Percentiles rank a stretch among this genome's conserved stretches.
phyloP scores from a whole-genome alignment of 169 alveolate species.

The Eimeria brunetti region DNA sequence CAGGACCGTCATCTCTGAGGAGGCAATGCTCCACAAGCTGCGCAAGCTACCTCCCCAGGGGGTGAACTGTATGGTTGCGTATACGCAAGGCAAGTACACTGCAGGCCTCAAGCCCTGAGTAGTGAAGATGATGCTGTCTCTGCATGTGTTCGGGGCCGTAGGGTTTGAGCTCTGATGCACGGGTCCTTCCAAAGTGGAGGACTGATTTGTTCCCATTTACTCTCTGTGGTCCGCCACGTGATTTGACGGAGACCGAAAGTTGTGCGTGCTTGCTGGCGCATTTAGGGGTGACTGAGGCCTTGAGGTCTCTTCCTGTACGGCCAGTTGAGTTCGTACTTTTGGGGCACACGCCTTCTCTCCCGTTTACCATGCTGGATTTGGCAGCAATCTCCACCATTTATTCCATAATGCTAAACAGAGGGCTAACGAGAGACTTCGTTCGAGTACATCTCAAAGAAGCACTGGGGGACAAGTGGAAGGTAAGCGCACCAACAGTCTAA shows the following conservation, averaged over 20 bases:
- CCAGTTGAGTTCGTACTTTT: slow-evolving; percentile 48
- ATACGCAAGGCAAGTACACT: slow-evolving; percentile 13
- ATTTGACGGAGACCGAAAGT: not conserved
- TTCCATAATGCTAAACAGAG: slow-evolving; percentile 40
- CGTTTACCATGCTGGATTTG: not conserved
- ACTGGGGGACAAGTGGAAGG: slow-evolving; percentile 54
- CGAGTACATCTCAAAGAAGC: slow-evolving; percentile 19
- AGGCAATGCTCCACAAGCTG: slow-evolving; percentile 19
- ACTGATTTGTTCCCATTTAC: not conserved
- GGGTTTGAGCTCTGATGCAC: not conserved
- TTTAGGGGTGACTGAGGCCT: slow-evolving; percentile 41
- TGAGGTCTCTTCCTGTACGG: slow-evolving; percentile 33
- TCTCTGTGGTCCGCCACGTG: not conserved
- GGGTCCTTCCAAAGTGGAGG: not conserved
- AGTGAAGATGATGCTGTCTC: not conserved
- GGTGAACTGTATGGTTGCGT: not conserved
- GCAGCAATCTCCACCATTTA: slow-evolving; percentile 26
- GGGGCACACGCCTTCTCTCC: slow-evolving; percentile 51
- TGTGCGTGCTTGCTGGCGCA: not conserved
- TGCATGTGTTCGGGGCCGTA: not conserved
- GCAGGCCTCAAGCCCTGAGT: not conserved
- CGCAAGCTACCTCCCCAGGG: slow-evolving; percentile 10
- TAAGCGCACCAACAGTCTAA: not conserved
- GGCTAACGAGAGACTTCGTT: slow-evolving; percentile 26
- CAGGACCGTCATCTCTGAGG: slow-evolving; percentile 57